Conservation (phyloP, 139 green algal species). For the Spirogloea muscicola region DNA sequence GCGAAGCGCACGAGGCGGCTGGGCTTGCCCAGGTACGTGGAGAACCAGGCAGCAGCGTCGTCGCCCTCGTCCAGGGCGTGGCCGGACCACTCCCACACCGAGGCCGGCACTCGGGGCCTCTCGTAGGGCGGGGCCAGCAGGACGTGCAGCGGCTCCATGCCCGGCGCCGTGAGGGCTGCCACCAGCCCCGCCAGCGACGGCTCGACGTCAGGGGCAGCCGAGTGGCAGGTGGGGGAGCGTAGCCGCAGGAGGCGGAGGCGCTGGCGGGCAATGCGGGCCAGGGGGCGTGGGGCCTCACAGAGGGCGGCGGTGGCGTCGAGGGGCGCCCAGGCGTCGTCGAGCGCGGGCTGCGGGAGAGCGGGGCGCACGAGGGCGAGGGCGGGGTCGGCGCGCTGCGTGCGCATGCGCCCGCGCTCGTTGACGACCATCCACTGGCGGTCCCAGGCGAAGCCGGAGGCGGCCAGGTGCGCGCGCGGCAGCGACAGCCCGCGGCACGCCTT, state of each 20-base stretch:
- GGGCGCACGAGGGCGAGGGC: conserved; percentile 44
- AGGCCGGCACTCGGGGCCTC: conserved; percentile 44
- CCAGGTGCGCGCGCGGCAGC: background rate
- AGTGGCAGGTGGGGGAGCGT: no score
- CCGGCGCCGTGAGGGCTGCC: conserved; percentile 3
- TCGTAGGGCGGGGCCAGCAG: background rate
- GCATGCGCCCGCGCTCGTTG: conserved; percentile 45
- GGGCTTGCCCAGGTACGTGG: conserved; percentile 56
- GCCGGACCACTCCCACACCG: conserved; percentile 71
- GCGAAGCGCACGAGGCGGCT: conserved; percentile 58
- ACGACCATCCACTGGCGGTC: conserved; percentile 66
- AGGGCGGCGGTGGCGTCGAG: no score
- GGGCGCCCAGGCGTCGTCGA: background rate
- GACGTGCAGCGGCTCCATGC: conserved; percentile 34
- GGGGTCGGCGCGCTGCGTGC: conserved; percentile 60
- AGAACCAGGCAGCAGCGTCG: conserved; percentile 64
- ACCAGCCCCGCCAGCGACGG: background rate
- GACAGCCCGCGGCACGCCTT: conserved; percentile 53
- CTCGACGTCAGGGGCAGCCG: no score
- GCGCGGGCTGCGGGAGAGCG: conserved; percentile 29
- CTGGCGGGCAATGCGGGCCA: no score
- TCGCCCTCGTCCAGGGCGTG: conserved; percentile 58
- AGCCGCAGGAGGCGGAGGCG: no score
- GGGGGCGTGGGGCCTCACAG: no score
- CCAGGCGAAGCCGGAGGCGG: conserved; percentile 48